A percentile compares a stretch with the other conserved stretches of the same genome.
phyloP scores from a whole-genome alignment of 2,329 filamentous ascomycete genomes.

The Monilinia aucupariae region DNA sequence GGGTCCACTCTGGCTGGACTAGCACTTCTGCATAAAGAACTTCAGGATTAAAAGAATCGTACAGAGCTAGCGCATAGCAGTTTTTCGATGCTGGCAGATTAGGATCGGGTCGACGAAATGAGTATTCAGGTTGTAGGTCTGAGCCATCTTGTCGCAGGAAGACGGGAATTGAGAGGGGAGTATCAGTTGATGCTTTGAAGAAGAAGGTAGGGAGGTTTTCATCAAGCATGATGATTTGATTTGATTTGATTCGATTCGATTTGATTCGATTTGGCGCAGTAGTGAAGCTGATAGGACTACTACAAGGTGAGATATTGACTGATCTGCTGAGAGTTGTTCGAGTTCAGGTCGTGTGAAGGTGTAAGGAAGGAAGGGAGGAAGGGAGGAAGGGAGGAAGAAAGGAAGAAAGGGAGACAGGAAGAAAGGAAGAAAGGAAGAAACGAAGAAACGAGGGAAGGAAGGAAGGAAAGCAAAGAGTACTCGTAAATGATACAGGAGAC shows the following conservation, averaged over 20 bases:
- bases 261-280: background rate
- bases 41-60: slow-evolving; percentile 73
- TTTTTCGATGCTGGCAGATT: slow-evolving; percentile 64
- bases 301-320: too few species aligned
- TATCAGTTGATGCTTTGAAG: slow-evolving; percentile 46
- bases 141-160: slow-evolving; percentile 67
- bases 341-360: background rate
- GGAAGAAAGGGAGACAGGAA: too few species aligned
- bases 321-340: background rate
- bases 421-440: too few species aligned
- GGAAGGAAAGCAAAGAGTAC: too few species aligned
- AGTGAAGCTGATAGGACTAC: too few species aligned
- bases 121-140: slow-evolving; percentile 73
- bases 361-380: too few species aligned
- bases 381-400: too few species aligned
- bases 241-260: too few species aligned
- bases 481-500: too few species aligned
- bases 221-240: slow-evolving; percentile 64
- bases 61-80: slow-evolving; percentile 80
- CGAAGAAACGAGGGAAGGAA: too few species aligned
- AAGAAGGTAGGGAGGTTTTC: slow-evolving; percentile 79
- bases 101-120: slow-evolving; percentile 72
- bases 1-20: slow-evolving; percentile 78
- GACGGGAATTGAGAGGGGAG: slow-evolving; percentile 50
- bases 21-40: slow-evolving; percentile 84